Percentiles rank a stretch among this genome's conserved stretches.
Evolutionary conservation across 768 basidiomycete species (phyloP).

Genomic region (Phylloporus rhodoxanthus): DNA sequence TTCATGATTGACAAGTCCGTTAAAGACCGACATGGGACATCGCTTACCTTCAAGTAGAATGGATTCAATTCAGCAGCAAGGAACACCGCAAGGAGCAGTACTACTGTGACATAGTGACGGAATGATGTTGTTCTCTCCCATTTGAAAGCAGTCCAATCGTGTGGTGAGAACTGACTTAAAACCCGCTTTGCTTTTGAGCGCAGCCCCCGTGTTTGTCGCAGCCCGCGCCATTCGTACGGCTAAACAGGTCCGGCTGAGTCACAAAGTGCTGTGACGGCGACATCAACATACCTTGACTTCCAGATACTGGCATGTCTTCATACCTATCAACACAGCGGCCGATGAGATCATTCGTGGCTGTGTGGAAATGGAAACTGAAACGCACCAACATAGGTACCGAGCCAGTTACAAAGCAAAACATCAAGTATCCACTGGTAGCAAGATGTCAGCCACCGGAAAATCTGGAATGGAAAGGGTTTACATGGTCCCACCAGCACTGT

Average conservation of each 20-base stretch:
- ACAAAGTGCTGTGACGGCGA: background rate
- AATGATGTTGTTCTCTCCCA: slow-evolving; percentile 80
- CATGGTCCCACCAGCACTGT: slow-evolving; percentile 93
- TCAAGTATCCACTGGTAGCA: slow-evolving; percentile 72
- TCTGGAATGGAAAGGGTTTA: slow-evolving; percentile 33
- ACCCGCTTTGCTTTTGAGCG: slow-evolving; percentile 76
- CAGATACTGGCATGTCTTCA: slow-evolving; percentile 82
- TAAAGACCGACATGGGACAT: slow-evolving; percentile 16
- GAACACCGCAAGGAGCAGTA: slow-evolving; percentile 70
- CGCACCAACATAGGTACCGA: slow-evolving; percentile 76
- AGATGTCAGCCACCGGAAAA: slow-evolving; percentile 11
- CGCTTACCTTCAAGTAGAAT: slow-evolving; percentile 76
- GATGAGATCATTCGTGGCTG: slow-evolving; percentile 11
- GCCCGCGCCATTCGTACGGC: slow-evolving; percentile 84
- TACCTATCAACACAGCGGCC: slow-evolving; percentile 42
- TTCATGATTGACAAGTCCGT: slow-evolving; percentile 27
- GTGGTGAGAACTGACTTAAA: slow-evolving; percentile 78
- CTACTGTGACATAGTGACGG: slow-evolving; percentile 68
- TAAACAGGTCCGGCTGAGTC: slow-evolving; percentile 25
- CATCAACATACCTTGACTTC: slow-evolving; percentile 65
- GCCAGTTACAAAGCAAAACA: slow-evolving; percentile 83
- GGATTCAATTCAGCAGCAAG: slow-evolving; percentile 82
- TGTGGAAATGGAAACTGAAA: slow-evolving; percentile 7
- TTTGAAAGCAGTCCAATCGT: slow-evolving; percentile 83
- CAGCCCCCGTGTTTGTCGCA: slow-evolving; percentile 70